Evolutionary conservation across 2,329 filamentous ascomycete species (phyloP), one percentile per base, ranked within the genome.

Genomic region (Ceratocystis alfenasii): DNA sequence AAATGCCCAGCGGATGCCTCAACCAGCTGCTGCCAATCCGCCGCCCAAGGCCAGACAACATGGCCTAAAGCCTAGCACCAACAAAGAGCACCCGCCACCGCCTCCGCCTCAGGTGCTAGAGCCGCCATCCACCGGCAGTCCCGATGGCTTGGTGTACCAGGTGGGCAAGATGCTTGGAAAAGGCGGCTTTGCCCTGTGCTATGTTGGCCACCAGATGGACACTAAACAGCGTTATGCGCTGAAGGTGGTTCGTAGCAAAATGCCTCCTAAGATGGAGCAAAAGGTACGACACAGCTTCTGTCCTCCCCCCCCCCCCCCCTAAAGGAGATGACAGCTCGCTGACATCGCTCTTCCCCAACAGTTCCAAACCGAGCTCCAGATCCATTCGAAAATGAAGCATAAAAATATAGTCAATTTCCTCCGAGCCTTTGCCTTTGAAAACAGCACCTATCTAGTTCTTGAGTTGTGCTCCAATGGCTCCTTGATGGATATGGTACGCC

Each of bases 341-440:
- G 25, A 41, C 41, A 10, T 17, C n/a, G 2, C 17, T 59, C 2
- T 20, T 45, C 12, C 44, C 33, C 28, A n/a, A 59, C 50, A 86
- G 83, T 87, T 87, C 71, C 84, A 87, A 84, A 84, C 84, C 25
- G 94, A 99, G 75, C 83, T 99, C 5, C 93, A 97, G 76, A 96
- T 99, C 68, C 94, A 99, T 77, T 96, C 94, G 55, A 99, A 97
- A 74, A 93, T 99, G 85, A 86, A 87, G 67, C 94, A 99, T 73
- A 88, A 89, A 64, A 96, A 96, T 74, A 93, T 99, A 70, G 94
- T 99, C 69, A 88, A 93, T 71, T 99, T 99, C 75, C 85, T 95
- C 72, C 86, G 93, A 71, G 94, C 94, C 44, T 99, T 99, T 74
- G 88, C 92, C 12, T 95, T 92, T 75, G 82, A 90, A 70, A 86